Evolutionary conservation across 345 rosid genomes (phyloP), one percentile per base, ranked within the genome.

Genomic region (Trapa bicornis): DNA sequence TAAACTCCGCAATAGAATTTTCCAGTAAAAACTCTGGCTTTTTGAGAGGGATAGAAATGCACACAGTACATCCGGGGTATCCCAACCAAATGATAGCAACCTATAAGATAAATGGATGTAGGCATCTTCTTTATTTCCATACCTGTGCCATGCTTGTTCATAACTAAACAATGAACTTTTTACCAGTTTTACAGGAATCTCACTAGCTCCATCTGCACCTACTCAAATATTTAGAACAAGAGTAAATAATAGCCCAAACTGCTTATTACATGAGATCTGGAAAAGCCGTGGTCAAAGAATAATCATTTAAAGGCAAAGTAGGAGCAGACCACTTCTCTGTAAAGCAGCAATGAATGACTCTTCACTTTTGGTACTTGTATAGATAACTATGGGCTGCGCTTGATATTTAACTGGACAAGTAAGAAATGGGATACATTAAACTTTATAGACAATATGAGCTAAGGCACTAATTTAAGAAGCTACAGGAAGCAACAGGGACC

Each of bases 111-210:
- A 64, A 43, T 15, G 47, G 47, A 35, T 15, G 47, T 35, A n/a
- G 66, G 47, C 38, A 22, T 38, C 47, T 47, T 22, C 16, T 29
- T 47, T 61, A 3, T 67, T 73, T 65, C 67, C 68, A 57, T 80
- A 93, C 97, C 97, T 88, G 76, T 94, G 97, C 97, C 99, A 94
- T 32, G 99, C 97, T 82, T 94, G 99, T 78, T 94, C 99, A 65
- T 94, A 88, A 83, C 97, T 87, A 83, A 94, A 94, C 73, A 90
- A 78, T 60, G 99, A 87, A 77, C 97, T 88, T 82, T 91, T 91
- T 45, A 94, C 95, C 63, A 91, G 82, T 76, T 82, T 81, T 75
- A 94, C 87, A 35, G 92, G 83, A 70, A 78, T 81, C 77, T 84
- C 91, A 11, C 73, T 68, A 65, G 79, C 68, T 72, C 81, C 89